Conservation (phyloP, 306 rosid species). For the Cucumis cinereus region DNA sequence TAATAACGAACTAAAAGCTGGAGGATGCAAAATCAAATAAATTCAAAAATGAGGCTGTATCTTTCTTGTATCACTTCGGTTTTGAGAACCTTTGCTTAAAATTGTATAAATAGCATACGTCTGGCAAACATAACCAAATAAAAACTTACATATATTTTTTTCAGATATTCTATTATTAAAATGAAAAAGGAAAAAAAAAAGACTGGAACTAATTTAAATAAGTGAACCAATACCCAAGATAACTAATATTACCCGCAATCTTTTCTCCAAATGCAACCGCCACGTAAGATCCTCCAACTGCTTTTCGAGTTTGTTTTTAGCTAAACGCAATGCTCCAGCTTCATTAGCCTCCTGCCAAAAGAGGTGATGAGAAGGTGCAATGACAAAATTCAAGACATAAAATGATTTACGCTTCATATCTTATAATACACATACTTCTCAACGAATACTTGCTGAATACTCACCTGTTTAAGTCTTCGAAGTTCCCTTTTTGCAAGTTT, state of each 20-base stretch:
- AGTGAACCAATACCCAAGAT: background rate
- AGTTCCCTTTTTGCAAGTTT: slow-evolving; percentile 73
- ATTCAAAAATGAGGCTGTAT: background rate
- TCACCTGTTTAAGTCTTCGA: slow-evolving; percentile 63
- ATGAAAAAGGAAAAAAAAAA: background rate
- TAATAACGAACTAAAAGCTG: background rate
- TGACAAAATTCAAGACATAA: background rate
- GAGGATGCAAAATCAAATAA: background rate
- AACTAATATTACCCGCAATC: slow-evolving; percentile 61
- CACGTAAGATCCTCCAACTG: slow-evolving; percentile 90
- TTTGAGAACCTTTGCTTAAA: background rate
- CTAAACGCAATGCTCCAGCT: slow-evolving; percentile 90
- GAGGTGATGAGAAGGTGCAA: slow-evolving; percentile 3
- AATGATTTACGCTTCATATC: background rate
- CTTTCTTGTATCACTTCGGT: background rate
- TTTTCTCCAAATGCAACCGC: slow-evolving; percentile 91
- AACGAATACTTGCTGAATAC: background rate
- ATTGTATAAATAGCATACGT: background rate
- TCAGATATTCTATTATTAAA: background rate
- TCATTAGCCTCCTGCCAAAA: slow-evolving; percentile 85
- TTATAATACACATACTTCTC: background rate
- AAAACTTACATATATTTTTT: background rate
- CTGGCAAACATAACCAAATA: background rate
- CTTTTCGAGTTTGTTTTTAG: slow-evolving; percentile 91
- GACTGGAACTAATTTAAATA: background rate